Percentiles rank a stretch among this genome's conserved stretches.
Evolutionary conservation across 2,329 filamentous ascomycete species (phyloP).

Genomic region (Talaromyces rugulosus): DNA sequence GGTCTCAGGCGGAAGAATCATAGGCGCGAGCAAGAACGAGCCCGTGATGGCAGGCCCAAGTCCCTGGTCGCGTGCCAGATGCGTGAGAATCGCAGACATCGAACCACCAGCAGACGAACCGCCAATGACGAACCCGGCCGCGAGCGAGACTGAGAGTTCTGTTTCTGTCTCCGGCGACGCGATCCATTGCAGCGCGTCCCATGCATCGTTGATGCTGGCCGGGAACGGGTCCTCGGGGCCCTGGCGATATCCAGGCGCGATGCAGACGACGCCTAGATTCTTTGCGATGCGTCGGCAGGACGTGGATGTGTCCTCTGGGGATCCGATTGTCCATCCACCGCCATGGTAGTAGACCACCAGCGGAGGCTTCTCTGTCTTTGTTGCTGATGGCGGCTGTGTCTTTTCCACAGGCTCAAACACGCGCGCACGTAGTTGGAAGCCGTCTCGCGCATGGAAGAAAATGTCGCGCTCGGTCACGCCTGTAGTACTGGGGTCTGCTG

Average conservation of each 20-base stretch:
- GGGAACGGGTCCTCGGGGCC: slow-evolving; percentile 38
- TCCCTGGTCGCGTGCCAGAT: slow-evolving; percentile 31
- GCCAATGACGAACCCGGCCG: slow-evolving; percentile 47
- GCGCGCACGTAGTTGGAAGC: slow-evolving; percentile 5
- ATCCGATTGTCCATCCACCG: slow-evolving; percentile 11
- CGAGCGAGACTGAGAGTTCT: slow-evolving; percentile 39
- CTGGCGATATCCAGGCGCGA: slow-evolving; percentile 31
- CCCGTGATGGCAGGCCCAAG: slow-evolving; percentile 43
- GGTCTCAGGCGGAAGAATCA: slow-evolving; percentile 31
- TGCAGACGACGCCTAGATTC: slow-evolving; percentile 6
- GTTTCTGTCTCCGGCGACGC: slow-evolving; percentile 27
- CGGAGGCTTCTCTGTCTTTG: not conserved
- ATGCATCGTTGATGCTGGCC: slow-evolving; percentile 32
- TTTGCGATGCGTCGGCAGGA: slow-evolving; percentile 16
- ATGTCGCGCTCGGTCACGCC: slow-evolving; percentile 8
- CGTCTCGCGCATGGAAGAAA: slow-evolving; percentile 7
- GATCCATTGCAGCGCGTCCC: slow-evolving; percentile 31
- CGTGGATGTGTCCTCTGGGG: slow-evolving; percentile 6
- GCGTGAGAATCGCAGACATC: slow-evolving; percentile 27
- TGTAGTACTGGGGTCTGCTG: slow-evolving; percentile 1
- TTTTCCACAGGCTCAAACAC: slow-evolving; percentile 2
- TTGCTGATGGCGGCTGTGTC: not conserved
- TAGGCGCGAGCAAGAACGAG: slow-evolving; percentile 26
- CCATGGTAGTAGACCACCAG: slow-evolving; percentile 10
- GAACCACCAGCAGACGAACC: slow-evolving; percentile 47